phyloP scores from a whole-genome alignment of 208 protist species.

The Porcisia hertigi region DNA sequence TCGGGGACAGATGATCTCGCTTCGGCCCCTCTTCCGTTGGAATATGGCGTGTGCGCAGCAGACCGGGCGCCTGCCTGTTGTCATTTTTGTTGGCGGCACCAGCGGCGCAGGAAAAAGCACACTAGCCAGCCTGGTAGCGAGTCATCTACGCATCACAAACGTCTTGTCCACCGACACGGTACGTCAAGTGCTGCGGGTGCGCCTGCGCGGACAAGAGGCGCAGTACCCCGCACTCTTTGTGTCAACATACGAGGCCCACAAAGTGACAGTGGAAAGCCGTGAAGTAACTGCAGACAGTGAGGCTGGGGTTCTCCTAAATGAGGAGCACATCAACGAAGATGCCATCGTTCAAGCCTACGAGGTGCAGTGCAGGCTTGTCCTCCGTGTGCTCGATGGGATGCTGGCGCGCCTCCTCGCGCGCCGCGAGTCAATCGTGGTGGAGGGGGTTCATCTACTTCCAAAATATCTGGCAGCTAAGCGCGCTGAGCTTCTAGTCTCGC shows the following conservation, averaged over 20 bases:
- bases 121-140: conserved; percentile 77
- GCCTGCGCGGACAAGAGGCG: conserved; percentile 25
- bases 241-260: conserved; percentile 71
- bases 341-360: conserved; percentile 15
- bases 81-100: conserved; percentile 91
- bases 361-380: conserved; percentile 23
- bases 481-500: conserved; percentile 33
- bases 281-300: background rate
- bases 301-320: background rate
- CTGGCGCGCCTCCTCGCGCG: conserved; percentile 10
- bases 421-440: conserved; percentile 53
- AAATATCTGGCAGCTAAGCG: conserved; percentile 39
- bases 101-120: conserved; percentile 93
- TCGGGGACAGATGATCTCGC: conserved; percentile 47
- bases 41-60: conserved; percentile 39
- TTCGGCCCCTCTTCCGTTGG: conserved; percentile 46
- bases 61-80: conserved; percentile 57
- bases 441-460: conserved; percentile 65
- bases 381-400: conserved; percentile 19
- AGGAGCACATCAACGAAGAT: background rate
- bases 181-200: conserved; percentile 75
- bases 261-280: background rate
- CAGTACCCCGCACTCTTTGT: conserved; percentile 53
- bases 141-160: conserved; percentile 75
- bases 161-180: conserved; percentile 93